Percentiles rank a stretch among this genome's conserved stretches.
These are phyloP conservation scores for Carex parvula DNA, from an alignment of 176 grass and related monocot species.

Conservation along the genomic window DNA sequence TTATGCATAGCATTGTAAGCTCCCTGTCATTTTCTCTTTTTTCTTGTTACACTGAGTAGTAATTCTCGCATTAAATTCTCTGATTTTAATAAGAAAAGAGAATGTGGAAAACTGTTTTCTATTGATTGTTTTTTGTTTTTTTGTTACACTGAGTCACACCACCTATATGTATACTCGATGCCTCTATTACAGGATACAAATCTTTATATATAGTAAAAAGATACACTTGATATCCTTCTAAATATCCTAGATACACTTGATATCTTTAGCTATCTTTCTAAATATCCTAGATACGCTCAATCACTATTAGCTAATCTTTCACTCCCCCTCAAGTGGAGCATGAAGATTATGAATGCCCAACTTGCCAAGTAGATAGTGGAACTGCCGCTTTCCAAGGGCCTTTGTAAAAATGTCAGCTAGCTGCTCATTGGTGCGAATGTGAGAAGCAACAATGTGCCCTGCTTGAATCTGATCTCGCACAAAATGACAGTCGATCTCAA, in stretches of 20 bases:
- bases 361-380: not conserved
- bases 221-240: too few species aligned
- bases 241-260: too few species aligned
- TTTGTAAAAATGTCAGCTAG: not conserved
- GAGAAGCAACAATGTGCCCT: not conserved
- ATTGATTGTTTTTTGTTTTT: too few species aligned
- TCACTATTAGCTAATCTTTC: too few species aligned
- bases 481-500: not conserved
- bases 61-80: not conserved
- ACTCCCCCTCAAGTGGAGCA: not conserved
- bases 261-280: too few species aligned
- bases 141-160: too few species aligned
- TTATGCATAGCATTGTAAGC: constrained; percentile 32
- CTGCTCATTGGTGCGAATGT: not conserved
- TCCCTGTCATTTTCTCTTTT: not conserved
- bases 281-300: too few species aligned
- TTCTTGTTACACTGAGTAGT: not conserved
- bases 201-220: too few species aligned
- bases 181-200: too few species aligned
- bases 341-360: not conserved
- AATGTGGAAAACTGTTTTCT: too few species aligned
- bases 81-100: too few species aligned
- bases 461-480: not conserved
- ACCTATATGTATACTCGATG: too few species aligned
- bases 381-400: not conserved